Evolutionary conservation across 1,139 yeast genomes (phyloP), one percentile per base, ranked within the genome.

Genomic region (Pichia sp.): DNA sequence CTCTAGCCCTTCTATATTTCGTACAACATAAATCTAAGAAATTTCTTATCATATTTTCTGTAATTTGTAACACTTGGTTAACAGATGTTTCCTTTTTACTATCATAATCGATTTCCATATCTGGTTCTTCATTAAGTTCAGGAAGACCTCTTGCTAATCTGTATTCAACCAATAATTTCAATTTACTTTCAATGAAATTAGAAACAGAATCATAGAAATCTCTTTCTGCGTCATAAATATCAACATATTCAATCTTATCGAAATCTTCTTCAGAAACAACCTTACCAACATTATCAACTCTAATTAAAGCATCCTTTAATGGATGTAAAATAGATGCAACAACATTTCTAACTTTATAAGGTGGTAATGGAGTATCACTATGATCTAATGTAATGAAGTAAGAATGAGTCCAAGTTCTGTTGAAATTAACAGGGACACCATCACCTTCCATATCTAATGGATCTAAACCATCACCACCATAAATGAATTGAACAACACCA

Each of bases 391-490:
- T 86, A 48, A 89, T 69, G 63, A 87, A 85, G 58, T 68, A 75
- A 19, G 96, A 85, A 66, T 94, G 99, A 55, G 84, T 91, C 99
- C 99, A 94, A 94, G 56, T 94, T 81, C 61, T 77, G 77, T 58
- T 86, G 96, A 63, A 94, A 94, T 14, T 84, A 77, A 15, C 97
- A 36, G 98, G 96, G 61, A 94, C 87, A 3, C 97, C 86, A 65
- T 94, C 99, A 52, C 94, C 80, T 67, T 94, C 99, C 52, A 94
- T 98, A 67, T 90, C 96, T 32, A 97, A 87, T 62, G 96, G 99
- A 73, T 94, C 99, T 62, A 94, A 76, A 70, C 99, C 99, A 72
- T 94, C 99, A 69, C 94, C 99, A 75, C 99, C 99, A 64, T 94
- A 94, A 52, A 91, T 80, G 69, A 94, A 93, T 72, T 94, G 98